These are phyloP conservation scores for Phyllosticta citribraziliensis DNA, from an alignment of 2,329 filamentous ascomycete species.

Conservation along the genomic window DNA sequence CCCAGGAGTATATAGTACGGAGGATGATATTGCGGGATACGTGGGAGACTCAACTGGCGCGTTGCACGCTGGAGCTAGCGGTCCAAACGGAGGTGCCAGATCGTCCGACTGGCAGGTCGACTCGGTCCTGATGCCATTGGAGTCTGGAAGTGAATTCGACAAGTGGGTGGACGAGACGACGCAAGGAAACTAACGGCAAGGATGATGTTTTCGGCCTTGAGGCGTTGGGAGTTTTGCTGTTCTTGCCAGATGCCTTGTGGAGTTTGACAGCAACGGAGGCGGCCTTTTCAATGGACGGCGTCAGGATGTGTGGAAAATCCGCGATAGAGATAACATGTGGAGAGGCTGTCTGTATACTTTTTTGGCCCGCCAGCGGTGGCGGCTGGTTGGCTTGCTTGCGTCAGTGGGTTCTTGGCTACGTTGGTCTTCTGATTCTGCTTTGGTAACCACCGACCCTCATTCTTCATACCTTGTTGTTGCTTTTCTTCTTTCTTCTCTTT, in stretches of 20 bases:
- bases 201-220: background rate
- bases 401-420: slow-evolving; percentile 1
- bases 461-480: background rate
- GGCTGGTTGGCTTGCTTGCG: background rate
- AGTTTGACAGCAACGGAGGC: background rate
- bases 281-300: background rate
- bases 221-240: background rate
- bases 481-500: background rate
- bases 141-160: slow-evolving; percentile 36
- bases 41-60: background rate
- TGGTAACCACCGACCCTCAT: background rate
- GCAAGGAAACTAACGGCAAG: background rate
- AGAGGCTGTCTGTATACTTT: background rate
- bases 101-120: slow-evolving; percentile 28
- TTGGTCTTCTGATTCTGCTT: background rate
- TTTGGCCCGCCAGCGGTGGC: background rate
- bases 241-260: background rate
- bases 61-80: slow-evolving; percentile 1
- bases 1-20: background rate
- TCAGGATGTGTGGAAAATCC: background rate
- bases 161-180: slow-evolving; percentile 32
- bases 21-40: background rate
- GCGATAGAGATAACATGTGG: background rate
- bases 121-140: slow-evolving; percentile 25
- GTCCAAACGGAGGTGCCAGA: background rate